Evolutionary conservation across 176 grass and related monocot genomes (phyloP).

Genomic region (Aegilops speltoides): DNA sequence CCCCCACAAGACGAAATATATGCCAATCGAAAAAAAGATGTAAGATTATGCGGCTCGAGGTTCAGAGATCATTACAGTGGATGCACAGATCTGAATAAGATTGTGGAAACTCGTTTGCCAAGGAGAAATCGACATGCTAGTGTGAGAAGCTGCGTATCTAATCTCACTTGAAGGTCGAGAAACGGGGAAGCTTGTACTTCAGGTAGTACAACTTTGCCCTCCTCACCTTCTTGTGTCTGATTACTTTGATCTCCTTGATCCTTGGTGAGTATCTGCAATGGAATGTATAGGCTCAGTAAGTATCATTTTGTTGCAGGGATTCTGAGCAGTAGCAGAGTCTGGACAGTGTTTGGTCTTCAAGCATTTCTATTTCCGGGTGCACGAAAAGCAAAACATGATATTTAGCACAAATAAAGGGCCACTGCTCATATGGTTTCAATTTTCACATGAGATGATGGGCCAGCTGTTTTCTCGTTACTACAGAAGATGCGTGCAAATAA

Average conservation of each 20-base stretch:
- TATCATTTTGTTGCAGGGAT: neutral
- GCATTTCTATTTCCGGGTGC: constrained; percentile 2
- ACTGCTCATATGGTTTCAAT: neutral
- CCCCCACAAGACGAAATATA: constrained; percentile 16
- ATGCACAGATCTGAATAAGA: constrained; percentile 24
- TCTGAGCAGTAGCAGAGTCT: neutral
- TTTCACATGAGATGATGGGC: neutral
- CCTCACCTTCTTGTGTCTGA: constrained; percentile 90
- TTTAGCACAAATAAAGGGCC: neutral
- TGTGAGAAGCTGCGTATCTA: constrained; percentile 19
- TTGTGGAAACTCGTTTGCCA: constrained; percentile 17
- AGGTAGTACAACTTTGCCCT: constrained; percentile 96
- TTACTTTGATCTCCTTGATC: constrained; percentile 98
- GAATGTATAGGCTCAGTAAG: neutral
- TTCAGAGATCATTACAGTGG: constrained; percentile 27
- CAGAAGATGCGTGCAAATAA: neutral
- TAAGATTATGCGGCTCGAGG: constrained; percentile 34
- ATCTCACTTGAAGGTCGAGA: constrained; percentile 97
- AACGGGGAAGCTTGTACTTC: constrained; percentile 88
- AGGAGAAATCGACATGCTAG: constrained; percentile 32
- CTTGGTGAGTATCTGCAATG: constrained; percentile 82
- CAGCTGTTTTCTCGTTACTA: neutral
- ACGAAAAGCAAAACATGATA: neutral
- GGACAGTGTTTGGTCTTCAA: neutral
- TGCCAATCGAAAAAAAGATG: constrained; percentile 11